A percentile compares a stretch with the other conserved stretches of the same genome.
Evolutionary conservation across 1,139 yeast species (phyloP).

Genomic region (Protomyces pachydermus): DNA sequence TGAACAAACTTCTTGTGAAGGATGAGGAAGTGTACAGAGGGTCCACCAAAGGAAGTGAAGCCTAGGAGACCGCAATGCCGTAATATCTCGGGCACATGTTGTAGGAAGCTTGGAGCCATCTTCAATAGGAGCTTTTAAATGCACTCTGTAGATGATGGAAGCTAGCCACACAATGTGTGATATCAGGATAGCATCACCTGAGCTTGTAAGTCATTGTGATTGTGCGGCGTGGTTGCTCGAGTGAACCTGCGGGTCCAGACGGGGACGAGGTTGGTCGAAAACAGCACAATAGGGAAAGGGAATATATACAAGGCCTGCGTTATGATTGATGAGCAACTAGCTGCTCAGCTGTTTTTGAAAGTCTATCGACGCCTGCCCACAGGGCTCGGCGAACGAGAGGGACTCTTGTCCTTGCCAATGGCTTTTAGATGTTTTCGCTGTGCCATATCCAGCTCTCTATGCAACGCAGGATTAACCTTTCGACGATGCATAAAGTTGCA

Average conservation of each 20-base stretch:
- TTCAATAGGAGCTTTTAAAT: too few species aligned
- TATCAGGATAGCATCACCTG: too few species aligned
- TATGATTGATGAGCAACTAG: neutral
- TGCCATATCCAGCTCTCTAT: slow-evolving; percentile 42
- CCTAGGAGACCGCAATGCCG: slow-evolving; percentile 1
- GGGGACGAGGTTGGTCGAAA: too few species aligned
- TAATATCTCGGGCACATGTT: neutral
- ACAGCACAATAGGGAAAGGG: neutral
- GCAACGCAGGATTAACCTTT: slow-evolving; percentile 49
- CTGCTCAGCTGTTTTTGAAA: neutral
- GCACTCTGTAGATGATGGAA: too few species aligned
- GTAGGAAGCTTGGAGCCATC: neutral
- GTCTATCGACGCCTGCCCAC: slow-evolving; percentile 4
- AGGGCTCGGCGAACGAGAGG: slow-evolving; percentile 28
- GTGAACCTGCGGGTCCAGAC: too few species aligned
- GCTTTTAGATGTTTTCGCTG: slow-evolving; percentile 38
- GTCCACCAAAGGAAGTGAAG: slow-evolving; percentile 10
- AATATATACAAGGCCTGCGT: neutral
- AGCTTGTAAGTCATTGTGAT: too few species aligned
- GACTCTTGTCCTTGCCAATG: slow-evolving; percentile 33
- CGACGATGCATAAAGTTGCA: slow-evolving; percentile 86
- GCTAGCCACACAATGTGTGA: too few species aligned
- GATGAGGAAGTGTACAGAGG: neutral
- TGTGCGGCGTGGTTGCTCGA: too few species aligned
- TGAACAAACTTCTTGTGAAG: slow-evolving; percentile 2